Evolutionary conservation across 1,139 yeast genomes (phyloP).

Genomic region (Candida dubliniensis): DNA sequence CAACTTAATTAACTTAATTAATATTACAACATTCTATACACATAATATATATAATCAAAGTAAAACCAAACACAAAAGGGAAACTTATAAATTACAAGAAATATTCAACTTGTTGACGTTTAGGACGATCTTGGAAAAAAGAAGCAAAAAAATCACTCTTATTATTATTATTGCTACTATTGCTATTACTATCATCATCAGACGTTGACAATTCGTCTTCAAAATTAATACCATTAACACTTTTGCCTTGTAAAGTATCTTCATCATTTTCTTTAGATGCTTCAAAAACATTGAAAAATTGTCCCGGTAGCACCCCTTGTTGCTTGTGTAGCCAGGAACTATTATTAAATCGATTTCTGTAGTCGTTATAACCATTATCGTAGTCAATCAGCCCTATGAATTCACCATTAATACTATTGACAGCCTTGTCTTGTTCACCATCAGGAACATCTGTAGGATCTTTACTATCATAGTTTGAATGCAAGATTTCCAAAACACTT

Average conservation of each 20-base stretch:
- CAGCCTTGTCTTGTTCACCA: no score
- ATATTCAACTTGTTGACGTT: conserved; percentile 62
- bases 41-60: conserved; percentile 1
- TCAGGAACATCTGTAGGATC: background rate
- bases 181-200: background rate
- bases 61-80: background rate
- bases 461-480: conserved; percentile 30
- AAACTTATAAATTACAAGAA: conserved; percentile 45
- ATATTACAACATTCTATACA: conserved; percentile 7
- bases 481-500: conserved; percentile 74
- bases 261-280: conserved; percentile 88
- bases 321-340: conserved; percentile 10
- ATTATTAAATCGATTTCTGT: conserved; percentile 15
- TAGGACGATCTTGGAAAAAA: conserved; percentile 25
- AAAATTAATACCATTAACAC: conserved; percentile 37
- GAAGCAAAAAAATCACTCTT: conserved; percentile 19
- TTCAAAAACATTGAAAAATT: conserved; percentile 87
- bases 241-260: conserved; percentile 43
- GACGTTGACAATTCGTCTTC: conserved; percentile 13
- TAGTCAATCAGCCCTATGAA: background rate
- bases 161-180: conserved; percentile 1
- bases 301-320: conserved; percentile 40
- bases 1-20: background rate
- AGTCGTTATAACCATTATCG: conserved; percentile 8
- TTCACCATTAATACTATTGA: conserved; percentile 9